Percentiles rank a stretch among this genome's conserved stretches.
phyloP scores from a whole-genome alignment of 208 protist genomes.

The Wallacemonas sp. region DNA sequence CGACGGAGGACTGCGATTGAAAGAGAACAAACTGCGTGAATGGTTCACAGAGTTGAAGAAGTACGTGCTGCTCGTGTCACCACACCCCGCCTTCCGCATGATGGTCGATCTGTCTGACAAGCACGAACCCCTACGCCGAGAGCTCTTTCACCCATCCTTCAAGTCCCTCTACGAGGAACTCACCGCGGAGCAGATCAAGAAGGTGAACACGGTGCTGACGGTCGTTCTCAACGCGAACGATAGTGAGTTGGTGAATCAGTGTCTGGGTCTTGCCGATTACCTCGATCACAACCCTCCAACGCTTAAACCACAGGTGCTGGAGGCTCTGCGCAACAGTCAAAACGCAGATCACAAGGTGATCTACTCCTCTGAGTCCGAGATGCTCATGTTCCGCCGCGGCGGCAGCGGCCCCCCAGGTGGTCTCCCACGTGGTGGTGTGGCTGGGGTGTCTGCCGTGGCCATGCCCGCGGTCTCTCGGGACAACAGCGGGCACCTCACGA shows the following conservation, averaged over 20 bases:
- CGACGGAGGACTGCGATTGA: slow-evolving; percentile 69
- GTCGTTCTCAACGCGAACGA: slow-evolving; percentile 78
- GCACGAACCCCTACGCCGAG: slow-evolving; percentile 86
- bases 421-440: no score
- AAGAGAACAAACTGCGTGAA: slow-evolving; percentile 83
- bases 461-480: no score
- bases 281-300: slow-evolving; percentile 85
- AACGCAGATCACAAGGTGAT: slow-evolving; percentile 40
- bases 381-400: slow-evolving; percentile 27
- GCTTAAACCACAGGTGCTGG: slow-evolving; percentile 67
- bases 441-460: no score
- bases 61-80: slow-evolving; percentile 85
- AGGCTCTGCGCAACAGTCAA: slow-evolving; percentile 59
- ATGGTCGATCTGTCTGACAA: slow-evolving; percentile 92
- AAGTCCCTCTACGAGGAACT: slow-evolving; percentile 89
- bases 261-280: slow-evolving; percentile 87
- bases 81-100: slow-evolving; percentile 86
- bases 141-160: slow-evolving; percentile 90
- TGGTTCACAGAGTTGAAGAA: slow-evolving; percentile 91
- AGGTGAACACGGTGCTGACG: slow-evolving; percentile 85
- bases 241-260: slow-evolving; percentile 82
- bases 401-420: no score
- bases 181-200: slow-evolving; percentile 82
- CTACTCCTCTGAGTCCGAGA: slow-evolving; percentile 36
- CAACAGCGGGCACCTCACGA: background rate